Evolutionary conservation across 2,329 filamentous ascomycete genomes (phyloP), one percentile per base, ranked within the genome.

Genomic region (Paracoccidioides lutzii): DNA sequence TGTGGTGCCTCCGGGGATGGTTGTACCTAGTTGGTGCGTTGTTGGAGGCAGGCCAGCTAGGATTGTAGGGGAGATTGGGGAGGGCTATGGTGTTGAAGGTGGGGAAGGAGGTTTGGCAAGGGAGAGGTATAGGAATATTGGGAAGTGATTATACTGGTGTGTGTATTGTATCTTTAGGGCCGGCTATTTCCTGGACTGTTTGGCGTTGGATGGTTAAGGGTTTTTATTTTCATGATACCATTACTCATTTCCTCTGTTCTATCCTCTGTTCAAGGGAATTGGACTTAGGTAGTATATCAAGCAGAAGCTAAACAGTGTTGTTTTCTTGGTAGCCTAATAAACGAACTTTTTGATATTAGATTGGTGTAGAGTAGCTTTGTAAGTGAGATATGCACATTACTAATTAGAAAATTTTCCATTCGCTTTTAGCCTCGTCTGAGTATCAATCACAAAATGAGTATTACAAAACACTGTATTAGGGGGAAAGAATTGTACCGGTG

Each of bases 1-100:
- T 0, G 84, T 96, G 3, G 81, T 98, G 5, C 87, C 93, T 2
- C 78, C 86, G 0, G 86, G 89, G 58, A 95, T 94, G 84, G 88
- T 97, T 30, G 86, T 97, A 55, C 90, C 91, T 1, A 90, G 89
- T 66, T 95, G 93, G 68, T 90, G 85, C 55, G 81, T 97, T 55
- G 90, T 98, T n/a, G 91, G 85, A 0, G 90, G 90, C 0, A 77
- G 81, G 66, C 90, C 90, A 0, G 90, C 84, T 0, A 77, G 85
- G 55, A 85, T 95, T 50, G 79, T 95, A 3, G 89, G 87, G 1
- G 89, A 95, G 73, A 79, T 94, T 2, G 61, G 74, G 57, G 72
- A 74, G 60, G 70, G 77, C 59, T 72, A 76, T 71, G 73, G 72
- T 61, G 65, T 71, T 65, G 63, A 77, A 58, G 70, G 71, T 30